Evolutionary conservation across 352 stramenopile genomes (phyloP).

Genomic region (Globisporangium mamillatum): DNA sequence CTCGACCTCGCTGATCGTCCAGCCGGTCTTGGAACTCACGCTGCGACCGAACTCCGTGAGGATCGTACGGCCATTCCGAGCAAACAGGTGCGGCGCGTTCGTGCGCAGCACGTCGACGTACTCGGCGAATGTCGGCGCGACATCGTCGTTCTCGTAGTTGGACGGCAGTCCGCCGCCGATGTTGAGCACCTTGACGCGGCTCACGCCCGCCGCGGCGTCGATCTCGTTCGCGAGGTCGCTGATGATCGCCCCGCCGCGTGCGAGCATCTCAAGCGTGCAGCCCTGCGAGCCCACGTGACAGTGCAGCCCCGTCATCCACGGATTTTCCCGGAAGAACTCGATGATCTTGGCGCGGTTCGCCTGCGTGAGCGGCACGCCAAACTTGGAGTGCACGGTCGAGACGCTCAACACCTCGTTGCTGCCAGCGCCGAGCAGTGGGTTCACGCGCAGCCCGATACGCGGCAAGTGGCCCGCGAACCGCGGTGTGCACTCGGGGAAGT

Average conservation of each 20-base stretch:
- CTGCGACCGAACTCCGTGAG: slow-evolving; percentile 91
- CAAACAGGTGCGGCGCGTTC: slow-evolving; percentile 79
- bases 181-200: slow-evolving; percentile 82
- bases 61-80: slow-evolving; percentile 68
- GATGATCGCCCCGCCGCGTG: slow-evolving; percentile 60
- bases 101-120: slow-evolving; percentile 79
- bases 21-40: slow-evolving; percentile 83
- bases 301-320: slow-evolving; percentile 88
- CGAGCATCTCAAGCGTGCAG: slow-evolving; percentile 85
- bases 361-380: slow-evolving; percentile 78
- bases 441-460: slow-evolving; percentile 89
- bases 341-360: slow-evolving; percentile 59
- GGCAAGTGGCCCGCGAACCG: slow-evolving; percentile 58
- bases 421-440: slow-evolving; percentile 88
- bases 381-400: slow-evolving; percentile 90
- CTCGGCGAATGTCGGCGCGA: slow-evolving; percentile 70
- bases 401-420: slow-evolving; percentile 86
- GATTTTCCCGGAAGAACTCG: slow-evolving; percentile 72
- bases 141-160: slow-evolving; percentile 83
- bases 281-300: slow-evolving; percentile 87
- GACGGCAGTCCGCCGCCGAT: slow-evolving; percentile 89
- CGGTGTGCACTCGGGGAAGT: slow-evolving; percentile 56
- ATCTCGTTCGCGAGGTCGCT: slow-evolving; percentile 86
- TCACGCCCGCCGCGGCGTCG: slow-evolving; percentile 61
- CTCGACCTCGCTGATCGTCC: slow-evolving; percentile 88